Conservation (phyloP, 257 asterid genomes). For the Ophiorrhiza pumila region DNA sequence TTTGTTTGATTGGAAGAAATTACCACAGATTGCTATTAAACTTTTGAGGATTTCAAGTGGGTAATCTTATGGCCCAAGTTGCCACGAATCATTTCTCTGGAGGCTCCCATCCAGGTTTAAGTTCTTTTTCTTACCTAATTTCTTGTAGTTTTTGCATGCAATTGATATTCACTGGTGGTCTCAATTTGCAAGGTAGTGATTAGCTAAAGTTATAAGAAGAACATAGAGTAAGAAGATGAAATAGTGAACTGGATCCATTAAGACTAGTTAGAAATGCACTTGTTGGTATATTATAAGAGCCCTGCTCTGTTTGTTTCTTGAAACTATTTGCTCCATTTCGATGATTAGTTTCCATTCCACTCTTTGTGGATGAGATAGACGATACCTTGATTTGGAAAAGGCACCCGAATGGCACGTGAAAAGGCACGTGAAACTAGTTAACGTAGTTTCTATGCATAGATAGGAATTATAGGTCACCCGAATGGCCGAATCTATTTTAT, state of each 20-base stretch:
- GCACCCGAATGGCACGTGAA: no score
- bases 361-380: not conserved
- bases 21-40: conserved; percentile 16
- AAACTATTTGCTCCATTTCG: not conserved
- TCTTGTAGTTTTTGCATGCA: not conserved
- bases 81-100: conserved; percentile 49
- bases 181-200: not conserved
- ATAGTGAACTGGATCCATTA: not conserved
- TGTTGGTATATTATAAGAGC: not conserved
- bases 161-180: not conserved
- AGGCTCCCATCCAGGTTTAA: conserved; percentile 58
- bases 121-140: conserved; percentile 8
- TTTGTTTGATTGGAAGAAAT: conserved; percentile 23
- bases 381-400: not conserved
- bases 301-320: not conserved
- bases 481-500: not conserved
- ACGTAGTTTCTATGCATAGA: not conserved
- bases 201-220: not conserved
- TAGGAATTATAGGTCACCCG: not conserved
- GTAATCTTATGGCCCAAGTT: conserved; percentile 56
- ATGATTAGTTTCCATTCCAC: not conserved
- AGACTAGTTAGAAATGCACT: not conserved
- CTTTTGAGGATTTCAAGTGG: conserved; percentile 27
- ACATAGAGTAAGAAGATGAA: not conserved
- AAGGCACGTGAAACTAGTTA: not conserved